phyloP scores from a whole-genome alignment of 805 yeast species.

The Pichia cephalocereana region DNA sequence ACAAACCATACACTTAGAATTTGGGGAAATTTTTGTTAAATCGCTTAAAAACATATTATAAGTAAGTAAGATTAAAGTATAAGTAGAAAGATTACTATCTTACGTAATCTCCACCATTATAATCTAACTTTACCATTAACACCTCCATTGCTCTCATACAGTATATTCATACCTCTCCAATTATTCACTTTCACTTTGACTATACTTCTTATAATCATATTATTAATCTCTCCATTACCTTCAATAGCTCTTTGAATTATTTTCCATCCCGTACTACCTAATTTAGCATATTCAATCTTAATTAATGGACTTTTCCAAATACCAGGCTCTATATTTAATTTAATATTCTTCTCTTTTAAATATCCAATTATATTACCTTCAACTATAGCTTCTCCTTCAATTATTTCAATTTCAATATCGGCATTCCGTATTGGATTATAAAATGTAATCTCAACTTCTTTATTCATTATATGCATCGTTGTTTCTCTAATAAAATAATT shows the following conservation, averaged over 20 bases:
- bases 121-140: slow-evolving; percentile 3
- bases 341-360: slow-evolving; percentile 29
- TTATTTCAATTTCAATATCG: slow-evolving; percentile 33
- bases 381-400: slow-evolving; percentile 39
- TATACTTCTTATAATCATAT: slow-evolving; percentile 30
- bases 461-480: slow-evolving; percentile 45
- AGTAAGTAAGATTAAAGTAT: no score
- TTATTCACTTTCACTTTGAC: slow-evolving; percentile 32
- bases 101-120: neutral
- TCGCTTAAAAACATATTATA: no score
- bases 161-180: slow-evolving; percentile 24
- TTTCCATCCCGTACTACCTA: slow-evolving; percentile 37
- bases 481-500: slow-evolving; percentile 35
- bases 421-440: slow-evolving; percentile 45
- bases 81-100: no score
- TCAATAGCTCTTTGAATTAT: slow-evolving; percentile 41
- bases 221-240: slow-evolving; percentile 38
- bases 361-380: slow-evolving; percentile 39
- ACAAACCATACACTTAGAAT: no score
- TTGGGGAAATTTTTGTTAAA: no score
- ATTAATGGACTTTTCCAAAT: slow-evolving; percentile 38
- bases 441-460: slow-evolving; percentile 44
- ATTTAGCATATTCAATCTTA: slow-evolving; percentile 35
- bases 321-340: slow-evolving; percentile 44
- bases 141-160: slow-evolving; percentile 25